Evolutionary conservation across 2,329 filamentous ascomycete genomes (phyloP).

Genomic region (Aspergillus sp.): DNA sequence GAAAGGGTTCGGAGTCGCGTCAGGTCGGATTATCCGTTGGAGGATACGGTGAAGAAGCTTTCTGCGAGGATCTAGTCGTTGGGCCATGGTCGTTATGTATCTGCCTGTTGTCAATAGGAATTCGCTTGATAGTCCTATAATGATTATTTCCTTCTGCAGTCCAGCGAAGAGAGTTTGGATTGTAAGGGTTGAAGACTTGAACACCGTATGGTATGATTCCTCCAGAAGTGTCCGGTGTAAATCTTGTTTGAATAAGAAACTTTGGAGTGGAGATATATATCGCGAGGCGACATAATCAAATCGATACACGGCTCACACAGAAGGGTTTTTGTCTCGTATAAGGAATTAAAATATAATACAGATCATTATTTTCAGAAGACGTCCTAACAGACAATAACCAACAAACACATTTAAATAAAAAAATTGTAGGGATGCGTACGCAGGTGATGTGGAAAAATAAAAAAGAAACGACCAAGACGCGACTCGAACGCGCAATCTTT

Average conservation of each 20-base stretch:
- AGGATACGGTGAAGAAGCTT: conserved; percentile 72
- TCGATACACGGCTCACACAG: not conserved
- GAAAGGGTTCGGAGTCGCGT: conserved; percentile 69
- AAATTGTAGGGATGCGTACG: not conserved
- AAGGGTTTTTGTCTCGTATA: too few relatives aligned
- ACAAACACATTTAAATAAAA: not conserved
- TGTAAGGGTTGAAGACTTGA: too few relatives aligned
- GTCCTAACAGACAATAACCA: too few relatives aligned
- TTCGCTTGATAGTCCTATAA: not conserved
- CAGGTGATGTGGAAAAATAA: not conserved
- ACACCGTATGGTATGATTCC: too few relatives aligned
- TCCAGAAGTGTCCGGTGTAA: too few relatives aligned
- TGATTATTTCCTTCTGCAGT: not conserved
- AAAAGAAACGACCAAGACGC: conserved; percentile 4
- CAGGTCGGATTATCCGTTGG: conserved; percentile 71
- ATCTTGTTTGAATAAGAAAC: too few relatives aligned
- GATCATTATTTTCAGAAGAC: too few relatives aligned
- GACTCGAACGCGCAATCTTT: conserved; percentile 7
- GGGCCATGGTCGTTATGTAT: not conserved
- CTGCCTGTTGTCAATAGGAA: not conserved
- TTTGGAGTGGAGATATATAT: not conserved
- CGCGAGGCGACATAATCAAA: not conserved
- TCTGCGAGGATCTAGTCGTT: conserved; percentile 59
- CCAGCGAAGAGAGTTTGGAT: too few relatives aligned
- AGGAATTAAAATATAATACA: too few relatives aligned